Base-by-base conservation (phyloP, 306 rosid genomes). In the Cicer bijugum region DNA sequence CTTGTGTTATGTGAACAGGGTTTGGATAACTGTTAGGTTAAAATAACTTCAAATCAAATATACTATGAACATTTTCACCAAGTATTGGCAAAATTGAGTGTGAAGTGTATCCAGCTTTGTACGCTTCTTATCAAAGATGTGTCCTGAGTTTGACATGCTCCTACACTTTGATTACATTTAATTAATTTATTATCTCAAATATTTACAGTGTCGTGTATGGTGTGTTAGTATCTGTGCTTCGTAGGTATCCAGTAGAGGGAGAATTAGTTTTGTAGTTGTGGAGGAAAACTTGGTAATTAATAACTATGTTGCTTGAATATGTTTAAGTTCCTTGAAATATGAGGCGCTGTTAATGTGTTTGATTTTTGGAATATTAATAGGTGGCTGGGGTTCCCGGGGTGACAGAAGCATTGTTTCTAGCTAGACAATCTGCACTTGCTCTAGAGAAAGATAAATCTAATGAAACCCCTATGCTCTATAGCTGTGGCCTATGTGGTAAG, bases 371-470 rank as follows among this genome's bases (percentile, higher is more conserved):
- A 73, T 37, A 19, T 20, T 52, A 74, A 65, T 75, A 91, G 99
- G 88, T 91, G 44, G 99, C 99, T 47, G 95, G 96, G 35, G 99
- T 95, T 78, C 99, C 97, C 28, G 97, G 99, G 68, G 97, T 91
- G 67, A 95, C 97, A 2, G 99, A 95, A 81, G 86, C 85, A 12
- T 64, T 95, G 48, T 95, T 91, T 84, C 60, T 88, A 58, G 83
- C 97, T 20, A 90, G 93, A 58, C 93, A 90, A 78, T 80, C 92
- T 68, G 91, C 87, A 4, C 86, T 87, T 82, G 88, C 92, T 61
- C 84, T 82, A 67, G 97, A 87, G 93, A 90, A 80, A 33, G 80
- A 82, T 9, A 75, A 88, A 75, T 28, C 83, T 6, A 86, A 48
- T 63, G 95, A 91, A 83, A 83, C 90, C 33, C 88, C 99, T 7